Base-by-base conservation (phyloP, 352 stramenopile genomes). In the Aphanomyces invadans region DNA sequence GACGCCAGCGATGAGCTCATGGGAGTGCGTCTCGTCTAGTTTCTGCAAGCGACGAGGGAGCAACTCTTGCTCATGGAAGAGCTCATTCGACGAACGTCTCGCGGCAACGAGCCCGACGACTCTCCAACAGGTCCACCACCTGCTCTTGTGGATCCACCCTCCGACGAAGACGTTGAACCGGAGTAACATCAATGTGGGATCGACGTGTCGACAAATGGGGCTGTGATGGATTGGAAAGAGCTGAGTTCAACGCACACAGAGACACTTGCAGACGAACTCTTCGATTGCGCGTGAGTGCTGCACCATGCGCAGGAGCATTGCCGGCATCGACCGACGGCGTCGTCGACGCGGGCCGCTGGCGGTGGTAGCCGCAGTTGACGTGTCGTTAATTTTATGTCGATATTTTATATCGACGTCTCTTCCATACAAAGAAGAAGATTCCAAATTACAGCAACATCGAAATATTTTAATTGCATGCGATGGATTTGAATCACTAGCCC, bases 21-120 rank as follows among this genome's bases (percentile, higher is more conserved):
- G 2, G 12, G n/a, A 15, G 28, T 46, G 12, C 23, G 15, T 15
- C 39, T 48, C 0, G 0, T 46, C 2, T 67, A 67, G 60, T 67
- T 67, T 25, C 23, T 55, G 12, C 60, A 67, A 46, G 60, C 60
- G 29, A 60, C 60, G 10, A 67, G 54, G 21, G 46, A 55, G 1
- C 60, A 67, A 33, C 21, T 55, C 42, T 9, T 55, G 23, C 32
- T 59, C 1, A 67, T 67, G 60, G 60, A 67, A 45, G 60, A 67
- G 25, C 36, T 60, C 39, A 67, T 67, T 52, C 15, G 23, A 57
- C 39, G 60, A 10, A 26, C 60, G 21, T 67, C 60, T 5, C 60
- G 54, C 25, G 42, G 42, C n/a, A 42, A 15, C 31, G 33, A 32
- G 1, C 4, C 29, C 23, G 42, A 59, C 3, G 28, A 57, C 15